phyloP scores from a whole-genome alignment of 2,329 filamentous ascomycete genomes.

The Hypoxylon sp. region DNA sequence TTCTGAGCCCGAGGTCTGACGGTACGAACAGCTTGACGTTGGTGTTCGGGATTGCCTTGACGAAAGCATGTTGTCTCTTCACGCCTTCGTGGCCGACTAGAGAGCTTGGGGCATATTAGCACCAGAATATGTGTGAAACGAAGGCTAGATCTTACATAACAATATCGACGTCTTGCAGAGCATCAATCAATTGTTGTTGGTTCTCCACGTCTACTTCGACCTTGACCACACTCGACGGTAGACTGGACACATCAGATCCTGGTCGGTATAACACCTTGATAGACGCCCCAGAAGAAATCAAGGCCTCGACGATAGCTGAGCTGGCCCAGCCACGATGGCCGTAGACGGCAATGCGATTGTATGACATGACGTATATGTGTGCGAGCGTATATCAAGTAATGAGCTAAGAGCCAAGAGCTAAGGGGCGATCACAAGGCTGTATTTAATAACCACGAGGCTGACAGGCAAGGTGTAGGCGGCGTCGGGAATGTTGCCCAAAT shows the following conservation, averaged over 20 bases:
- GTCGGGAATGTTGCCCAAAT: background rate
- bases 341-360: constrained; percentile 53
- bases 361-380: constrained; percentile 43
- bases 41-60: constrained; percentile 50
- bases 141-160: constrained; percentile 41
- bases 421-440: constrained; percentile 6
- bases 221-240: constrained; percentile 42
- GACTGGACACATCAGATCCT: constrained; percentile 48
- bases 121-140: background rate
- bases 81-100: constrained; percentile 49
- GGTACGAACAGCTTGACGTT: constrained; percentile 52
- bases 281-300: constrained; percentile 48
- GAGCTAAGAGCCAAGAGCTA: background rate
- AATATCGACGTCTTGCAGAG: constrained; percentile 48
- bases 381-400: background rate
- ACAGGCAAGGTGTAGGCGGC: background rate
- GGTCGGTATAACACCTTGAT: constrained; percentile 49
- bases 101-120: constrained; percentile 39
- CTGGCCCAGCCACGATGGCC: constrained; percentile 52
- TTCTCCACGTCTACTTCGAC: constrained; percentile 45
- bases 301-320: constrained; percentile 46
- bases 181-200: constrained; percentile 38
- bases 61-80: constrained; percentile 46
- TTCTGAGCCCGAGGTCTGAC: constrained; percentile 49
- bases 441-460: constrained; percentile 13